Conservation (phyloP, 106 monocot species). For the Dioscorea dumetorum region DNA sequence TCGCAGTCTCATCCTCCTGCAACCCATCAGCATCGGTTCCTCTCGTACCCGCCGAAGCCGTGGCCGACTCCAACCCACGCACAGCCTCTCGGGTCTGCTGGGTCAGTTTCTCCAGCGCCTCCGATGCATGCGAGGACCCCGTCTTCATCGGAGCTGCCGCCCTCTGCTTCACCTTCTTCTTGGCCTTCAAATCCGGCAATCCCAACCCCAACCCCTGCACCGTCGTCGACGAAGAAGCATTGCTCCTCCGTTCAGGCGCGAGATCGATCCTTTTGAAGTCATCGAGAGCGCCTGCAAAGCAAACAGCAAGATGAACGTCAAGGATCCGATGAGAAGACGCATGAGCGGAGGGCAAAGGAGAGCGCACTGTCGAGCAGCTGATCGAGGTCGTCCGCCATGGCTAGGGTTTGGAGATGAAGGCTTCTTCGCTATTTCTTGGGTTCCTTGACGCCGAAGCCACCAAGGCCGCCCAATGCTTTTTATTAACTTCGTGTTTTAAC, state of each 20-base stretch:
- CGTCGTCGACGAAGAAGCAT: not conserved
- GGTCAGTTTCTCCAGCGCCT: conserved; percentile 44
- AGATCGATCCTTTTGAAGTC: conserved; percentile 40
- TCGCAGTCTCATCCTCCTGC: conserved; percentile 15
- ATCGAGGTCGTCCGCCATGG: conserved; percentile 30
- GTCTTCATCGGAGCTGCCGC: not conserved
- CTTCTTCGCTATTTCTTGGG: no score
- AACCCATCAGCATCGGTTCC: conserved; percentile 9
- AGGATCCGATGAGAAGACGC: not conserved
- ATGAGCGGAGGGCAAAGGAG: not conserved
- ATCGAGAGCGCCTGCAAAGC: conserved; percentile 34
- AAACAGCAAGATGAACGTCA: not conserved
- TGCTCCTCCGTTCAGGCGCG: conserved; percentile 7
- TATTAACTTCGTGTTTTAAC: no score
- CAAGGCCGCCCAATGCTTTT: no score
- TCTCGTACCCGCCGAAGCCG: conserved; percentile 7
- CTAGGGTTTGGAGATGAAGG: no score
- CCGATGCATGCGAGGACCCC: conserved; percentile 23
- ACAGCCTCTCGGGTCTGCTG: conserved; percentile 42
- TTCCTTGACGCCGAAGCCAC: no score
- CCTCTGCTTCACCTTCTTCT: conserved; percentile 32
- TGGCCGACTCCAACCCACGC: conserved; percentile 20
- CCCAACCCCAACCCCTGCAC: conserved; percentile 35
- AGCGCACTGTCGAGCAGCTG: conserved; percentile 46
- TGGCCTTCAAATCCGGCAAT: conserved; percentile 25